Evolutionary conservation across 768 basidiomycete genomes (phyloP), one percentile per base, ranked within the genome.

Genomic region (Rhizopogon rudus): DNA sequence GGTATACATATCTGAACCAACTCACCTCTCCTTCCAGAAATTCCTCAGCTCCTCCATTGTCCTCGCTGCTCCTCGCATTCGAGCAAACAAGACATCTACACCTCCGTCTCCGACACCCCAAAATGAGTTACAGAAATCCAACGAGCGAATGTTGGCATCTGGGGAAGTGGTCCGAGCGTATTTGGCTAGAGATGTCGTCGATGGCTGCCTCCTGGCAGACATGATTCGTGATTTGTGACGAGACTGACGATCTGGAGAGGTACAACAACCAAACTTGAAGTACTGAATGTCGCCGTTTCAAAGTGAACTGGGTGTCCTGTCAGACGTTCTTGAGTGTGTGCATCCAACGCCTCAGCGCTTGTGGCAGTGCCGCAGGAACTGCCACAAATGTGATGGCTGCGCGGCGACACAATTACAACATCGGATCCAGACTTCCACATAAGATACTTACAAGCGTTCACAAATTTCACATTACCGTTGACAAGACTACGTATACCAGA

Each of bases 91-190:
- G 44, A 95, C 92, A 63, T 96, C 92, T 58, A 91, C 93, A 14
- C 94, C 94, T 40, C 80, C 87, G 75, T 97, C 93, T 29, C 78
- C 82, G 17, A 79, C 62, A 10, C 93, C 93, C 97, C 97, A 98
- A 75, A 98, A 98, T 2, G 93, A 83, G 72, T 98, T 99, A 71
- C 95, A 98, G 73, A 94, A 98, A 73, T 97, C 93, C 63, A 85
- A 71, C 9, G 84, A 83, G 54, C 81, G 78, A 60, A 67, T 64
- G 5, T 70, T 62, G 29, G 72, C 64, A 39, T 78, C 74, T 6
- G 67, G 63, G 16, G 86, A 84, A 39, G 73, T 74, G 44, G 77
- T 73, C 40, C 86, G 77, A 45, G 81, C 87, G 69, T 77, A 91
- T 69, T 76, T 83, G 29, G 88, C 82, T 35, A 92, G 76, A 5